Base-by-base conservation (phyloP, 331 rosid species). In the Prunus yedoensis region DNA sequence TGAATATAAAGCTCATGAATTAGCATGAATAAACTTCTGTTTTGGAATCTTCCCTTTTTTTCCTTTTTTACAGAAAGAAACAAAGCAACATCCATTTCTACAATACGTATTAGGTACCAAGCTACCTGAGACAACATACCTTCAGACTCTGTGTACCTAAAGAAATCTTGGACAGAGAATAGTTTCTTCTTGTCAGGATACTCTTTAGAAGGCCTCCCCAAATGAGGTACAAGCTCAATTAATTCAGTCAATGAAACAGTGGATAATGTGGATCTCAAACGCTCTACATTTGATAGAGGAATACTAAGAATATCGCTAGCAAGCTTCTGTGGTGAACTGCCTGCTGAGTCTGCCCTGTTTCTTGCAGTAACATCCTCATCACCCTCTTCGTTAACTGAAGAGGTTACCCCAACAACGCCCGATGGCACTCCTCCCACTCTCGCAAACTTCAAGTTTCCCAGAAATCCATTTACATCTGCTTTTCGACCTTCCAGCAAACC, bases 151-250 rank as follows among this genome's bases (percentile, higher is more conserved):
- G 99, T 87, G 90, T 95, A 95, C 87, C 97, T 89, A 83, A 95
- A 95, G 87, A 95, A 95, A 88, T 92, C 99, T 77, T 95, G 97
- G 63, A 95, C 99, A 8, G 96, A 95, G 79, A 91, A 65, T 23
- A 95, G 82, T 82, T 89, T 92, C 91, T 95, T 95, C 89, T 95
- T 95, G 82, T 95, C 99, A 51, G 99, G 99, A 83, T 95, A 86
- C 25, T 92, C 99, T 87, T 91, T 95, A 30, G 94, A 14, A 70
- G 96, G 66, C 60, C 85, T 83, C 77, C 97, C 94, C 50, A 92
- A 77, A 62, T 90, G 99, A 0, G 96, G 98, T 57, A 95, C 85
- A 76, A 95, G 94, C 89, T 95, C 99, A 73, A 88, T 79, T 77
- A 95, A 87, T 80, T 95, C 99, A 10, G 98, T 57, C 70, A 95